Evolutionary conservation across 441 rosid genomes (phyloP).

Genomic region (Eutrema salsugineum): DNA sequence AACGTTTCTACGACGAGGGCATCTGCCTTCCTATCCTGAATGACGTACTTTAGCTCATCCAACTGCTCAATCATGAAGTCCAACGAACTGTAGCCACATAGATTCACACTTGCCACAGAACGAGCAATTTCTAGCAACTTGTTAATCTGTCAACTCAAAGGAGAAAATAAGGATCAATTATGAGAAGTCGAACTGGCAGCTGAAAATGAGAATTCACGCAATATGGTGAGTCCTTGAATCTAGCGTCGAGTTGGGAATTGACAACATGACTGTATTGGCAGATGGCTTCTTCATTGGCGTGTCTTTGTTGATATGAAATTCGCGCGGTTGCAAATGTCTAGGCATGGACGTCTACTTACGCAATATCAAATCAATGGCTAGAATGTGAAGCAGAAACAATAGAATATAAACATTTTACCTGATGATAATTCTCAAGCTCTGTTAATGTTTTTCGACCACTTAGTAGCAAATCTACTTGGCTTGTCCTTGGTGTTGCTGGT

Average conservation of each 20-base stretch:
- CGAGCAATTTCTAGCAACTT: slow-evolving; percentile 81
- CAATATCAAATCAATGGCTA: not conserved
- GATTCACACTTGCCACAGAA: slow-evolving; percentile 65
- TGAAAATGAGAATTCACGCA: not conserved
- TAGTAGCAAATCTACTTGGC: slow-evolving; percentile 78
- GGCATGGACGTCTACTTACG: not conserved
- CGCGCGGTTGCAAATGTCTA: not conserved
- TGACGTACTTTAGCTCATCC: slow-evolving; percentile 86
- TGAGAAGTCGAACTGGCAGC: not conserved
- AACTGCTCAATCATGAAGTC: slow-evolving; percentile 77
- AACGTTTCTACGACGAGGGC: slow-evolving; percentile 96
- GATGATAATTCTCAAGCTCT: slow-evolving; percentile 87
- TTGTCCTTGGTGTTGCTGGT: slow-evolving; percentile 74
- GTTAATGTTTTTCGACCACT: slow-evolving; percentile 66
- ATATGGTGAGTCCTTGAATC: not conserved
- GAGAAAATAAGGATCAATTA: not conserved
- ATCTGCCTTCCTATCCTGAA: slow-evolving; percentile 95
- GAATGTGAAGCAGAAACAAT: not conserved
- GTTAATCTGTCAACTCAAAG: slow-evolving; percentile 55
- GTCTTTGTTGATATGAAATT: not conserved
- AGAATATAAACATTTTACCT: slow-evolving; percentile 43
- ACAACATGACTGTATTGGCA: not conserved
- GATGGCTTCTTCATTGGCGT: not conserved
- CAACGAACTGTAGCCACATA: slow-evolving; percentile 63
- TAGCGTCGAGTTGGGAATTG: no score